These are phyloP conservation scores for Vitis cinerea DNA, from an alignment of 164 flowering plant genomes.

Conservation along the genomic window DNA sequence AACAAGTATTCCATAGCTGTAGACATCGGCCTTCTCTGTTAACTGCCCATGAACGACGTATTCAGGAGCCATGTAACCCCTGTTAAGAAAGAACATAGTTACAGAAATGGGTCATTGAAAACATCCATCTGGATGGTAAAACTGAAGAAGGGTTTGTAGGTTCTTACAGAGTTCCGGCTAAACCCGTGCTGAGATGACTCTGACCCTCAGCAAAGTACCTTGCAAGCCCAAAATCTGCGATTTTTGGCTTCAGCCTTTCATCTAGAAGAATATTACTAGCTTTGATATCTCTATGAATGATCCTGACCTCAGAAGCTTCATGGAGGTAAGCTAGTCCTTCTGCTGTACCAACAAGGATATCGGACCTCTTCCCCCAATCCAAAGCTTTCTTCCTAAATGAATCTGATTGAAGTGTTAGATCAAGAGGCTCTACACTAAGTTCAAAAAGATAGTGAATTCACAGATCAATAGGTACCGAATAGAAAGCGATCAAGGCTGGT, in stretches of 20 bases:
- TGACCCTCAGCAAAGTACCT: conserved; percentile 78
- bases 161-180: conserved; percentile 89
- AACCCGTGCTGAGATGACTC: conserved; percentile 92
- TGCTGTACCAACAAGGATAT: conserved; percentile 50
- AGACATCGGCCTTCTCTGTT: conserved; percentile 70
- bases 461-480: conserved; percentile 43
- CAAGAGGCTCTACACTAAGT: not conserved
- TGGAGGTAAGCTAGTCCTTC: conserved; percentile 64
- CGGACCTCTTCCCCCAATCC: conserved; percentile 57
- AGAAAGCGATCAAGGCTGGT: conserved; percentile 69
- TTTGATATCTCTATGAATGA: conserved; percentile 69
- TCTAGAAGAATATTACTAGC: conserved; percentile 66
- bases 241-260: conserved; percentile 52
- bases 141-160: not conserved
- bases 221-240: conserved; percentile 71
- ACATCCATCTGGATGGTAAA: not conserved
- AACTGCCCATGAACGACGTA: conserved; percentile 71
- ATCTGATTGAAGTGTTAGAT: conserved; percentile 39
- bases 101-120: not conserved
- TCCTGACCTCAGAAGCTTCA: conserved; percentile 36
- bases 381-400: conserved; percentile 49
- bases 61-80: conserved; percentile 81
- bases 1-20: conserved; percentile 63
- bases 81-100: conserved; percentile 4
- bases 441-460: no score